Evolutionary conservation across 2,329 filamentous ascomycete species (phyloP).

Genomic region (Stagonosporopsis tanaceti): DNA sequence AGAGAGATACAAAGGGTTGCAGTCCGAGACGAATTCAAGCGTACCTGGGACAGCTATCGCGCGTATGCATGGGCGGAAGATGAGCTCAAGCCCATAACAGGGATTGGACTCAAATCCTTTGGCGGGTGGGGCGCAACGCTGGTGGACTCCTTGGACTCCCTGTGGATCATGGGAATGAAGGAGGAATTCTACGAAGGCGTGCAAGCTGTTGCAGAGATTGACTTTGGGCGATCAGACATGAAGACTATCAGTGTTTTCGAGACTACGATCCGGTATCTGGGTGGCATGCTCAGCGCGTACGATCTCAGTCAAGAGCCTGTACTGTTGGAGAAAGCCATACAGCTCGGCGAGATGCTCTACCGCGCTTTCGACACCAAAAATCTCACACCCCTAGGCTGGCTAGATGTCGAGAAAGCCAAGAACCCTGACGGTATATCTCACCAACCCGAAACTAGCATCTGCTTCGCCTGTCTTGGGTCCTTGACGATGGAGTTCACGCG

Average conservation of each 20-base stretch:
- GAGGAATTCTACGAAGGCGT: conserved; percentile 58
- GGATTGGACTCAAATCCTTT: conserved; percentile 51
- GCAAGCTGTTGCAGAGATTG: conserved; percentile 53
- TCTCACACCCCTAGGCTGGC: conserved; percentile 55
- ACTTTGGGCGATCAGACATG: conserved; percentile 52
- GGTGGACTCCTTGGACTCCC: conserved; percentile 56
- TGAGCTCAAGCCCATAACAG: conserved; percentile 55
- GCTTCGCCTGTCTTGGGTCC: conserved; percentile 58
- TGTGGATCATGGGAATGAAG: conserved; percentile 60
- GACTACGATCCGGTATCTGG: conserved; percentile 56
- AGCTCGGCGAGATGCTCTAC: conserved; percentile 55
- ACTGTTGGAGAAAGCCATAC: conserved; percentile 48
- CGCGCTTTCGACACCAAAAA: conserved; percentile 57
- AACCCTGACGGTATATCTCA: conserved; percentile 34
- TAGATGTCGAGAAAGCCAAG: conserved; percentile 50
- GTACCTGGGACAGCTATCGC: conserved; percentile 56
- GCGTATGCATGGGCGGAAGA: conserved; percentile 57
- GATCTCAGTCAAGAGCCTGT: conserved; percentile 47
- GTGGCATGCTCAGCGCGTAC: conserved; percentile 49
- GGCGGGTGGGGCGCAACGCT: conserved; percentile 59
- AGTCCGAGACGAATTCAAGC: conserved; percentile 53
- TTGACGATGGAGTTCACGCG: conserved; percentile 53
- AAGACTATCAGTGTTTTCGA: conserved; percentile 60
- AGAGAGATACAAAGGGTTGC: conserved; percentile 45
- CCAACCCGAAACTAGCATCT: conserved; percentile 50